These are phyloP conservation scores for Cryphonectria nitschkei DNA, from an alignment of 2,329 filamentous ascomycete genomes.

Conservation along the genomic window DNA sequence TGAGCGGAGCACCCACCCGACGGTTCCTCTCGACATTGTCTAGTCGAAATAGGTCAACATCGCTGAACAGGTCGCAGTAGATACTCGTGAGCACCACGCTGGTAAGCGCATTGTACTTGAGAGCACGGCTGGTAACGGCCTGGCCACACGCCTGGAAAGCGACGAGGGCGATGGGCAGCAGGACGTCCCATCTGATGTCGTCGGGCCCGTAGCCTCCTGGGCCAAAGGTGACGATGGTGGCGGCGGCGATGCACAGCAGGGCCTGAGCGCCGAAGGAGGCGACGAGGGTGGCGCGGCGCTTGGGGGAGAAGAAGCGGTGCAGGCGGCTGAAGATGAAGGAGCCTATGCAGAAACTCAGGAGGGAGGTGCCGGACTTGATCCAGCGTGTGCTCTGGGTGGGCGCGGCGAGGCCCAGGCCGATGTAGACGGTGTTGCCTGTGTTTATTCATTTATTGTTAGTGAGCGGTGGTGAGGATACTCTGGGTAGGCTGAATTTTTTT, in stretches of 20 bases:
- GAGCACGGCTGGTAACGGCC: slow-evolving; percentile 71
- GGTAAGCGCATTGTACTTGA: slow-evolving; percentile 72
- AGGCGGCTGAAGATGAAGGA: slow-evolving; percentile 72
- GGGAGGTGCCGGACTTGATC: slow-evolving; percentile 73
- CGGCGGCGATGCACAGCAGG: slow-evolving; percentile 54
- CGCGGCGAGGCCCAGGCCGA: slow-evolving; percentile 72
- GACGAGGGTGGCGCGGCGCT: slow-evolving; percentile 67
- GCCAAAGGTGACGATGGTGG: slow-evolving; percentile 55
- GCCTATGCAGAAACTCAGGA: slow-evolving; percentile 71
- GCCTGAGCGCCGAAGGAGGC: slow-evolving; percentile 60
- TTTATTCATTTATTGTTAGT: not conserved
- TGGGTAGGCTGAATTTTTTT: too few relatives aligned
- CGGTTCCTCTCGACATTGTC: slow-evolving; percentile 56
- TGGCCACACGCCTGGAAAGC: slow-evolving; percentile 81
- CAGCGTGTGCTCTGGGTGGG: slow-evolving; percentile 60
- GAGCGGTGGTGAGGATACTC: not conserved
- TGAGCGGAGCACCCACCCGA: slow-evolving; percentile 51
- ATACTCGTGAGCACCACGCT: slow-evolving; percentile 81
- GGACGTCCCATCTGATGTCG: slow-evolving; percentile 59
- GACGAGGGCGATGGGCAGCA: slow-evolving; percentile 69
- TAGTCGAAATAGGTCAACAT: slow-evolving; percentile 52
- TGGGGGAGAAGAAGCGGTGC: slow-evolving; percentile 65
- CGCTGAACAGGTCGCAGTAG: slow-evolving; percentile 80
- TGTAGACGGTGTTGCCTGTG: slow-evolving; percentile 75
- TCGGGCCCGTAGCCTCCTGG: slow-evolving; percentile 44